Conservation (phyloP, 441 rosid species). For the Aleurites moluccanus region DNA sequence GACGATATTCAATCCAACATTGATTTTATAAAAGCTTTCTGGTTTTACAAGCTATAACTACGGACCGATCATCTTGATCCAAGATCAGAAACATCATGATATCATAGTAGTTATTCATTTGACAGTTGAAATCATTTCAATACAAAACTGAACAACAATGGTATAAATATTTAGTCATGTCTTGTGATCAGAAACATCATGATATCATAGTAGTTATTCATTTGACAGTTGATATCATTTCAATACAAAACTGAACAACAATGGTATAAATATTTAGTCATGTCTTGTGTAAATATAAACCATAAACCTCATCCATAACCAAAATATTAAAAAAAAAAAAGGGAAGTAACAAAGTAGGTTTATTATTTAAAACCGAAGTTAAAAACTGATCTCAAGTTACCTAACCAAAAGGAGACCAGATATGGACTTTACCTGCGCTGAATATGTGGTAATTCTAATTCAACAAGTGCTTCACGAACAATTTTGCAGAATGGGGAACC, state of each 20-base stretch:
- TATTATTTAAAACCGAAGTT: not conserved
- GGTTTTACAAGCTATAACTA: not conserved
- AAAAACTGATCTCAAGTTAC: not conserved
- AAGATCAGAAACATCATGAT: not conserved
- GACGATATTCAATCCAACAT: not conserved
- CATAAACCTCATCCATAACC: not conserved
- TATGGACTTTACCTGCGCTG: slow-evolving; percentile 54
- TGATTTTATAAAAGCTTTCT: not conserved
- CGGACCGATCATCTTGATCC: not conserved
- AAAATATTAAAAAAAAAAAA: not conserved
- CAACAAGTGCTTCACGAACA: slow-evolving; percentile 82
- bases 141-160: not conserved
- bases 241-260: not conserved
- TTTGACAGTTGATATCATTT: not conserved
- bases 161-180: not conserved
- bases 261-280: not conserved
- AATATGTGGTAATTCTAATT: slow-evolving; percentile 80
- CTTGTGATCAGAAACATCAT: not conserved
- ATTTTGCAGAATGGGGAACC: slow-evolving; percentile 89
- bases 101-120: not conserved
- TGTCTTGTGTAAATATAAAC: not conserved
- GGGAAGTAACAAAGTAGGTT: not conserved
- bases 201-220: not conserved
- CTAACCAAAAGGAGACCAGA: not conserved
- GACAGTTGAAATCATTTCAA: not conserved